phyloP scores from a whole-genome alignment of 1,284 basidiomycete genomes.

The Cystobasidium sp. region DNA sequence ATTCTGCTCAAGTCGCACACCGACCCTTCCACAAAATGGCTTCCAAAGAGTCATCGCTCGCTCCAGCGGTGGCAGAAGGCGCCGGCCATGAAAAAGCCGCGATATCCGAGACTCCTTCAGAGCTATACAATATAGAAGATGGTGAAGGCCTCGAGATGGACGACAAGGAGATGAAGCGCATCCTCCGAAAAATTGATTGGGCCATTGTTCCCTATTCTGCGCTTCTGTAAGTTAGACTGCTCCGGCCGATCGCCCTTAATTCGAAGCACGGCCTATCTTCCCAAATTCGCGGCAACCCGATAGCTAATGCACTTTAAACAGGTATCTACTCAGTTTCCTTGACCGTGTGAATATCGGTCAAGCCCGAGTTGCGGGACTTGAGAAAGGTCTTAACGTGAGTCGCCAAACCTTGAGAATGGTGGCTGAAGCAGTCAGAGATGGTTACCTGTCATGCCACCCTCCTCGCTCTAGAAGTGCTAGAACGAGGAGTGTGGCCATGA shows the following conservation, averaged over 20 bases:
- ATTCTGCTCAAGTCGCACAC: neutral
- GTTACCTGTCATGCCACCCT: no score
- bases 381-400: conserved; percentile 41
- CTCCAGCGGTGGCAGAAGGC: neutral
- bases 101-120: conserved; percentile 17
- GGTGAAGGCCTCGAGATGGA: conserved; percentile 47
- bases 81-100: conserved; percentile 10
- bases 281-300: neutral
- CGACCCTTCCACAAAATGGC: neutral
- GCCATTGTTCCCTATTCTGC: conserved; percentile 53
- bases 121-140: conserved; percentile 32
- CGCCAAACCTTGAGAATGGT: neutral
- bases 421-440: no score
- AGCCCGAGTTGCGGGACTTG: conserved; percentile 49
- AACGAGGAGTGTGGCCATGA: no score
- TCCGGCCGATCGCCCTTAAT: neutral
- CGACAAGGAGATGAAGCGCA: conserved; percentile 48
- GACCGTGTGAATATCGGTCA: conserved; percentile 54
- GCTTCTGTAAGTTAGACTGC: conserved; percentile 50
- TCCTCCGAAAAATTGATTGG: conserved; percentile 53
- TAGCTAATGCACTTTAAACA: neutral
- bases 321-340: conserved; percentile 48
- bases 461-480: no score
- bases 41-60: neutral
- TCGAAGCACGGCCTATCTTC: neutral